Evolutionary conservation across 2,329 filamentous ascomycete species (phyloP).

Genomic region (Sphaerulina populicola): DNA sequence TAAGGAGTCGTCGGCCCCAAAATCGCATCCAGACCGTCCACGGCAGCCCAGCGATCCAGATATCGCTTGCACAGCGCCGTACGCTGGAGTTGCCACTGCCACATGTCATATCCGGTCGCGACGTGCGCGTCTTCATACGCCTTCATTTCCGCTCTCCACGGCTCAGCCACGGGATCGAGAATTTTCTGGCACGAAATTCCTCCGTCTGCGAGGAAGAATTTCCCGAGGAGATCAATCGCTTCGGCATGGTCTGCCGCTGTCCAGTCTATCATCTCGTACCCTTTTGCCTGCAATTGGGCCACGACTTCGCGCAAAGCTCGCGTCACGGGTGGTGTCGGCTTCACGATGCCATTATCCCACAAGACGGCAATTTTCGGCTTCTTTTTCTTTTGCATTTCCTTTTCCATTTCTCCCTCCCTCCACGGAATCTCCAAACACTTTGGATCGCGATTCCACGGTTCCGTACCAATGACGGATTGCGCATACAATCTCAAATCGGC

Average conservation of each 20-base stretch:
- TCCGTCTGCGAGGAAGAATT: conserved; percentile 46
- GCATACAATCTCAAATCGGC: conserved; percentile 43
- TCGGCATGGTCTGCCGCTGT: conserved; percentile 46
- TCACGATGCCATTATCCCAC: conserved; percentile 52
- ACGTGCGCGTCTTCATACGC: conserved; percentile 39
- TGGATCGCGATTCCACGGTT: conserved; percentile 48
- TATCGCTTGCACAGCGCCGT: conserved; percentile 36
- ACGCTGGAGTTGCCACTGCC: conserved; percentile 44
- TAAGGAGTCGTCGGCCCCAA: conserved; percentile 42
- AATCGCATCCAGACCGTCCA: conserved; percentile 39
- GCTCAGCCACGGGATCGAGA: conserved; percentile 37
- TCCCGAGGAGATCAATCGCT: conserved; percentile 42
- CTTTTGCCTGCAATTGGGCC: conserved; percentile 43
- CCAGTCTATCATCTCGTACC: conserved; percentile 52
- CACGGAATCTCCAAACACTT: conserved; percentile 48
- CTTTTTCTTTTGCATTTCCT: conserved; percentile 33
- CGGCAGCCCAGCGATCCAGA: conserved; percentile 40
- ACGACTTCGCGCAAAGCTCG: conserved; percentile 51
- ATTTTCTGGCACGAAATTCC: conserved; percentile 40
- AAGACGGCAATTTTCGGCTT: conserved; percentile 55
- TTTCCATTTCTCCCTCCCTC: conserved; percentile 36
- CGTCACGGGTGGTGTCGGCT: conserved; percentile 51
- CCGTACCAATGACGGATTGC: conserved; percentile 36
- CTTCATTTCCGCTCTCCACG: conserved; percentile 44
- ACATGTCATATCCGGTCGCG: conserved; percentile 39